Evolutionary conservation across 1,284 basidiomycete species (phyloP).

Genomic region (Trichosporon asahii): DNA sequence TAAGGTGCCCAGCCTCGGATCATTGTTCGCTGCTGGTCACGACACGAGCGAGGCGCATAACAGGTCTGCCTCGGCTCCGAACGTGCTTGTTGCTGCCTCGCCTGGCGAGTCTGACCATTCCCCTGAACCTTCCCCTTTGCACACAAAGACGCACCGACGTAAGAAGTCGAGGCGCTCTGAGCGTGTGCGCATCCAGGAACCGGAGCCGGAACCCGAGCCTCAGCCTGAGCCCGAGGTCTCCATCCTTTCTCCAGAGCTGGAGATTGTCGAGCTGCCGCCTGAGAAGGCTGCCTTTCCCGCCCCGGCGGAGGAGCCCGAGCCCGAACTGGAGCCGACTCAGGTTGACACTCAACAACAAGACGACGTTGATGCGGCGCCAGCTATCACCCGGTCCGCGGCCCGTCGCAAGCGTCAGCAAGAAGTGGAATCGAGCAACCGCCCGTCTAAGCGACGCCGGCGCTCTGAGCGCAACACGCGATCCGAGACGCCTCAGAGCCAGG

Average conservation of each 20-base stretch:
- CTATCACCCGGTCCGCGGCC: slow-evolving; percentile 15
- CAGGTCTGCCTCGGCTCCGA: not conserved
- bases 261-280: not conserved
- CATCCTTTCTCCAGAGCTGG: not conserved
- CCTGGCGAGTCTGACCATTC: not conserved
- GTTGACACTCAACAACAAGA: not conserved
- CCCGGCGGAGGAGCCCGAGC: not conserved
- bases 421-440: not conserved
- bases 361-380: not conserved
- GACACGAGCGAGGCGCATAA: not conserved
- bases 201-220: not conserved
- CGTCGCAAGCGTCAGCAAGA: slow-evolving; percentile 19
- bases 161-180: slow-evolving; percentile 7
- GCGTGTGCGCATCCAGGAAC: not conserved
- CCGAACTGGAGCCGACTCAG: not conserved
- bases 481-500: not conserved
- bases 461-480: not conserved
- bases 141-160: not conserved
- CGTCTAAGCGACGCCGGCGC: slow-evolving; percentile 9
- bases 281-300: not conserved
- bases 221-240: not conserved
- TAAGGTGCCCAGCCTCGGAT: slow-evolving; percentile 18
- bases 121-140: not conserved
- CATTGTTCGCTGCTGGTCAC: slow-evolving; percentile 6
- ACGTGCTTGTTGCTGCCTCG: not conserved